Conservation (phyloP, 2,329 filamentous ascomycete species). For the Mycosphaerelloides madeirae region DNA sequence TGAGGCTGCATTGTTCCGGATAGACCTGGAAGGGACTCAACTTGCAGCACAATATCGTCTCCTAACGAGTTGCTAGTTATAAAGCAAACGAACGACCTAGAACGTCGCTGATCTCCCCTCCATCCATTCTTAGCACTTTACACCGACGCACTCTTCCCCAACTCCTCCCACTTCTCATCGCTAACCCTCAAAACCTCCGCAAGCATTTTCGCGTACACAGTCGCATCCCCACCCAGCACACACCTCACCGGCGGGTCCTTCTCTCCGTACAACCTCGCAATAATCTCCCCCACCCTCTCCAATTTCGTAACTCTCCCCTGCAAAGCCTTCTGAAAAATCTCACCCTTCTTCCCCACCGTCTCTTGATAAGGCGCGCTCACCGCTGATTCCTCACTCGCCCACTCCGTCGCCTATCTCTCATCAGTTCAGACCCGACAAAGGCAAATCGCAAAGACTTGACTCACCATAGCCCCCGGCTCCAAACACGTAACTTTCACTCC, state of each 20-base stretch:
- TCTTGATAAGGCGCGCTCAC: not conserved
- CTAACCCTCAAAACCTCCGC: not conserved
- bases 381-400: not conserved
- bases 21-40: no score
- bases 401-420: no score
- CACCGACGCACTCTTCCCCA: no score
- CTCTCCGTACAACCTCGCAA: slow-evolving; percentile 45
- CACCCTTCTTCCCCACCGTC: not conserved
- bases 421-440: no score
- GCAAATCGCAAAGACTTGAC: no score
- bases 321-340: not conserved
- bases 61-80: no score
- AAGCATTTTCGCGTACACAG: not conserved
- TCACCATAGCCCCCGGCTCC: slow-evolving; percentile 1
- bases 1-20: no score
- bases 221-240: not conserved
- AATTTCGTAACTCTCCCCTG: not conserved
- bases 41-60: no score
- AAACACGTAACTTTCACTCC: not conserved
- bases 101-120: no score
- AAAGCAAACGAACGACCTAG: no score
- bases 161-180: not conserved
- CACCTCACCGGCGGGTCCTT: slow-evolving; percentile 95
- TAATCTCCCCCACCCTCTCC: not conserved
- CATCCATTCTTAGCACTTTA: no score